A percentile compares a stretch with the other conserved stretches of the same genome.
phyloP scores from a whole-genome alignment of 2,329 filamentous ascomycete species.

The Paraconiothyrium sp. region DNA sequence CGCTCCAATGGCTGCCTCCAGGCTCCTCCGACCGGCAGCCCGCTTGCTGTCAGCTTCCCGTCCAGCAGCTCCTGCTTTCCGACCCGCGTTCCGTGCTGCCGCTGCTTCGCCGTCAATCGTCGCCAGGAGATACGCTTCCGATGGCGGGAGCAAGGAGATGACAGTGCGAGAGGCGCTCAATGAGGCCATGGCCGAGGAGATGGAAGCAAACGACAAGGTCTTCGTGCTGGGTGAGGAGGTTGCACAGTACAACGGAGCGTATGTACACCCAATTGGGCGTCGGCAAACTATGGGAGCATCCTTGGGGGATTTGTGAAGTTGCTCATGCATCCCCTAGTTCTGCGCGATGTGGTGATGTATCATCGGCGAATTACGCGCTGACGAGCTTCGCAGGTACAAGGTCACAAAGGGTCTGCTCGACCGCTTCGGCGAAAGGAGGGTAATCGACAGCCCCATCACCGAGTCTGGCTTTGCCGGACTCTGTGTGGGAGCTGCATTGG shows the following conservation, averaged over 20 bases:
- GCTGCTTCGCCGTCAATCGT: conserved; percentile 59
- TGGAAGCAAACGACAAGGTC: conserved; percentile 92
- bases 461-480: conserved; percentile 95
- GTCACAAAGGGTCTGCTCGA: conserved; percentile 98
- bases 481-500: conserved; percentile 92
- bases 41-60: conserved; percentile 68
- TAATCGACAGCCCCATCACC: conserved; percentile 98
- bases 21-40: conserved; percentile 71
- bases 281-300: conserved; percentile 8
- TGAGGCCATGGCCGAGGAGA: conserved; percentile 96
- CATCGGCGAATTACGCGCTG: conserved; percentile 40
- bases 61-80: conserved; percentile 59
- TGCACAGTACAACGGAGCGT: conserved; percentile 98
- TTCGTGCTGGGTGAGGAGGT: conserved; percentile 98
- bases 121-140: conserved; percentile 64
- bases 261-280: conserved; percentile 48
- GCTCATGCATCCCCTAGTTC: background rate
- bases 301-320: background rate
- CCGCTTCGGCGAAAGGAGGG: conserved; percentile 94
- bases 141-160: conserved; percentile 81
- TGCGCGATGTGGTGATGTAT: conserved; percentile 3
- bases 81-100: conserved; percentile 62
- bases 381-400: conserved; percentile 76
- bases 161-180: conserved; percentile 97
- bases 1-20: conserved; percentile 64